Conservation (phyloP, 345 rosid genomes). For the Pugionium cornutum region DNA sequence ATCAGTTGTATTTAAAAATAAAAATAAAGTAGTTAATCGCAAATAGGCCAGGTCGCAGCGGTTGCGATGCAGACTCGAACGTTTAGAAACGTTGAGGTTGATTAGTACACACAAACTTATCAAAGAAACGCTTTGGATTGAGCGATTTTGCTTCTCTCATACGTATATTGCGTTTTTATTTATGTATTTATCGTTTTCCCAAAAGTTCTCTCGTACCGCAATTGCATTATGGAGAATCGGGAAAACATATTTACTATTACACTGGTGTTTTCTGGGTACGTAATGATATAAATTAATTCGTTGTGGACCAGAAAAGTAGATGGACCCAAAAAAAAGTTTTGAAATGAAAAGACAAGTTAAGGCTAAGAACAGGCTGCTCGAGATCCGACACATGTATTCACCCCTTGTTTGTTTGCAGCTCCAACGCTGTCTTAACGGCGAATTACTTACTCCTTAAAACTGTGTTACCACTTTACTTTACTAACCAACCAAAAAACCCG, state of each 20-base stretch:
- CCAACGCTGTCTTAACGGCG: conserved; percentile 6
- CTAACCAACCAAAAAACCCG: not conserved
- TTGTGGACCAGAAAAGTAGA: no score
- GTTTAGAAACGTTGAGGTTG: conserved; percentile 24
- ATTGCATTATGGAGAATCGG: not conserved
- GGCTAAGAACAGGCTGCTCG: conserved; percentile 31
- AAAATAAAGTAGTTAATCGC: conserved; percentile 9
- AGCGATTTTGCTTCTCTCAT: conserved; percentile 31
- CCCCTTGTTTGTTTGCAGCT: conserved; percentile 6
- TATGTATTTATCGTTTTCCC: not conserved
- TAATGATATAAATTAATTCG: no score
- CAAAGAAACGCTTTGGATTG: conserved; percentile 35
- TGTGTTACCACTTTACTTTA: conserved; percentile 1
- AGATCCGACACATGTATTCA: conserved; percentile 35
- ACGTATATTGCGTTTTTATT: conserved; percentile 19
- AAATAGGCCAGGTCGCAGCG: no score
- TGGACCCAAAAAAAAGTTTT: no score
- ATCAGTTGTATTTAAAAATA: conserved; percentile 20
- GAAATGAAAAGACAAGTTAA: conserved; percentile 14
- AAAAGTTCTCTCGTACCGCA: not conserved
- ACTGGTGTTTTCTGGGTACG: not conserved
- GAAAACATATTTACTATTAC: not conserved
- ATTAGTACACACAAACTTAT: conserved; percentile 22
- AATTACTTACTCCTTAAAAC: conserved; percentile 5
- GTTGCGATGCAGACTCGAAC: no score